Conservation (phyloP, 768 basidiomycete species). For the Thelephora ganbajun region DNA sequence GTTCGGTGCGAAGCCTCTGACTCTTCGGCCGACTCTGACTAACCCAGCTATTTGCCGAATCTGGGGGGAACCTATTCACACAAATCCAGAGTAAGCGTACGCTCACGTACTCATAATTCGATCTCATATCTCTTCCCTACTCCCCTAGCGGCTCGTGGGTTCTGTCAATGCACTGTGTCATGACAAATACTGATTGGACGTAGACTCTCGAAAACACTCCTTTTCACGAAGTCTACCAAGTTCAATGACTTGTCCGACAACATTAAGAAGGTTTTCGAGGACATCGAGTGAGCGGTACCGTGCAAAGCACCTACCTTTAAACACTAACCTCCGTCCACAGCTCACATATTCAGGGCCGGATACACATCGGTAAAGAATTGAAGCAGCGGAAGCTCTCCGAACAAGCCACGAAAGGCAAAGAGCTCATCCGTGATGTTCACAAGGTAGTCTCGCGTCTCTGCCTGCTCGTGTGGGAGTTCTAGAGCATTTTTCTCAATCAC, state of each 20-base stretch:
- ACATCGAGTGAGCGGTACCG: conserved; percentile 44
- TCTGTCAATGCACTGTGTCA: too few species aligned
- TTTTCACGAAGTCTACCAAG: conserved; percentile 47
- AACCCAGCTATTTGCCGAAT: background rate
- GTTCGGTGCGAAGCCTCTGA: background rate
- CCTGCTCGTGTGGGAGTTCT: background rate
- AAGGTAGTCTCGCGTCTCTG: conserved; percentile 34
- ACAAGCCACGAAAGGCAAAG: conserved; percentile 60
- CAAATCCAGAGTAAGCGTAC: conserved; percentile 1
- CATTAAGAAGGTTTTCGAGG: conserved; percentile 47
- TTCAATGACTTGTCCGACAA: conserved; percentile 75
- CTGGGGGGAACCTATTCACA: background rate
- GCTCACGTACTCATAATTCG: background rate
- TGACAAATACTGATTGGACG: conserved; percentile 1
- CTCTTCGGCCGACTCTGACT: background rate
- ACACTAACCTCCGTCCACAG: conserved; percentile 21
- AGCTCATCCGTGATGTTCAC: conserved; percentile 49
- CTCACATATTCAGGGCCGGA: conserved; percentile 57
- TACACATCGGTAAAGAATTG: conserved; percentile 70
- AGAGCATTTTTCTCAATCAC: background rate
- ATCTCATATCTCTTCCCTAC: background rate
- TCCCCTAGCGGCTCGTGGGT: background rate
- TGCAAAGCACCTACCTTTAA: background rate
- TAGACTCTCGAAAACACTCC: conserved; percentile 15
- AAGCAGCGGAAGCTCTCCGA: conserved; percentile 65